Conservation (phyloP, 2,329 filamentous ascomycete genomes). For the Fusarium haematococcum region DNA sequence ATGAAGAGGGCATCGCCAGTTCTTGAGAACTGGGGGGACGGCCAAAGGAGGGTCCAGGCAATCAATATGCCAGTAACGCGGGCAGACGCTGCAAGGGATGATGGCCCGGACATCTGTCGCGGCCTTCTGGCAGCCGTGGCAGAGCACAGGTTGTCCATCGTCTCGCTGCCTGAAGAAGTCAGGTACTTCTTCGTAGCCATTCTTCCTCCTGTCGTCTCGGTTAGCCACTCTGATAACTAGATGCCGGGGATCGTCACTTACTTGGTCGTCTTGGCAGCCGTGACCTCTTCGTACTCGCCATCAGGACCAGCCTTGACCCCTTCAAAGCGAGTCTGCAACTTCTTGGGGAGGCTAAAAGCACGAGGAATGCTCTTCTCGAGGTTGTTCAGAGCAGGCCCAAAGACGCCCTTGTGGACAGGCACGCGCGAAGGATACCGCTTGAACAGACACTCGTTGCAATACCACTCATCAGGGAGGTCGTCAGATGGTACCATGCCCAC, state of each 20-base stretch:
- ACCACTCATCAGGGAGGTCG: constrained; percentile 82
- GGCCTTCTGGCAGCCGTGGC: constrained; percentile 78
- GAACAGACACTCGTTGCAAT: constrained; percentile 78
- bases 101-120: constrained; percentile 74
- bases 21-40: constrained; percentile 79
- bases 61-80: constrained; percentile 89
- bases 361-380: constrained; percentile 77
- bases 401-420: constrained; percentile 66
- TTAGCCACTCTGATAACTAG: constrained; percentile 7
- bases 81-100: constrained; percentile 87
- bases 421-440: constrained; percentile 60
- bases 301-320: constrained; percentile 81
- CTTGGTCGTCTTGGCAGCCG: constrained; percentile 70
- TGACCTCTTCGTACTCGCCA: constrained; percentile 82
- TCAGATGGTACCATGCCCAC: constrained; percentile 82
- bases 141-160: constrained; percentile 82
- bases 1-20: constrained; percentile 92
- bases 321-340: constrained; percentile 81
- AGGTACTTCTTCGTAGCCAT: constrained; percentile 69
- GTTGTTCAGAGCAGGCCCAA: constrained; percentile 70
- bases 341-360: constrained; percentile 77
- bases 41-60: constrained; percentile 88
- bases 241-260: constrained; percentile 57
- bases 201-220: constrained; percentile 58
- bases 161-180: constrained; percentile 79